Base-by-base conservation (phyloP, 768 basidiomycete genomes). In the Cyclocybe cylindracea region DNA sequence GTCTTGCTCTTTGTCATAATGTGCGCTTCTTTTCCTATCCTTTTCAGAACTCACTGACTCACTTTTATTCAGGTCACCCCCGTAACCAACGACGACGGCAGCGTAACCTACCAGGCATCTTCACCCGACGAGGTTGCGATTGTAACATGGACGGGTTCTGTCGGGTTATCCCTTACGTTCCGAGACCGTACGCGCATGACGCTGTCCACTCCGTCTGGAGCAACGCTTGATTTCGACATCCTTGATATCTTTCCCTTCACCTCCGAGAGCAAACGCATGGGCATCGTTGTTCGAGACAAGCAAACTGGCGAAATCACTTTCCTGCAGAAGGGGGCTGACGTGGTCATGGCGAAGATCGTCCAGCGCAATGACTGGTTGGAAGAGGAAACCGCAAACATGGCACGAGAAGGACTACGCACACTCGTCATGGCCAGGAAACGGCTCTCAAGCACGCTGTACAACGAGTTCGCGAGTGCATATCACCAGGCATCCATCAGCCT, bases 61-160 rank as follows among this genome's bases (percentile, higher is more conserved):
- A 51, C 38, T 44, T 6, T 48, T 19, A 34, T 39, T 1, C 57
- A 97, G 95, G 94, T 98, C 35, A 99, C 96, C 0, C 97, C 97
- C 1, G 92, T 96, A 3, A 83, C 78, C 11, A 96, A 97, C 64
- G 95, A 98, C 61, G 96, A 99, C 61, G 94, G 93, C 7, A 85
- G 86, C 1, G 83, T 97, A 36, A 98, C 96, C 0, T 99, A 98
- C 66, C 96, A 99, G 77, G 97, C 97, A 0, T 96, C 95, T 0
- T 99, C 97, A 1, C 97, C 97, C 0, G 97, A 99, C 63, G 97
- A 99, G 73, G 97, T 98, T 39, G 97, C 97, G 39, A 98, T 99
- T 59, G 96, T 99, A 35, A 87, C 86, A 54, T 98, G 94, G 93
- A 98, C 97, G 7, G 88, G 92, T 56, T 94, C 93, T 0, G 90